Base-by-base conservation (phyloP, 1,284 basidiomycete species). In the Filobasidium uniguttulatum region DNA sequence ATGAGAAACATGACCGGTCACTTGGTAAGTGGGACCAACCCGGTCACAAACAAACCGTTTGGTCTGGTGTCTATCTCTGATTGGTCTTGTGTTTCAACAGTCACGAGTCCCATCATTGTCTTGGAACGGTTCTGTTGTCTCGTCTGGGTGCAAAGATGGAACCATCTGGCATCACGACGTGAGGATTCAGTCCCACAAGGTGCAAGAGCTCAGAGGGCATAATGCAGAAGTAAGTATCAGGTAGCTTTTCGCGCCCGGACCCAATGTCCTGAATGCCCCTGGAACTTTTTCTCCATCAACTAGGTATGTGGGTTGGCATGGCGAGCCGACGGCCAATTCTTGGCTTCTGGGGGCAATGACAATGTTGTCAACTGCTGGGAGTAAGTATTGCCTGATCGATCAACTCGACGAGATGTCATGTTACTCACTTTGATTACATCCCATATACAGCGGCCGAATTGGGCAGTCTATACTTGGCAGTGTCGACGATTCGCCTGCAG, bases 341-440 rank as follows among this genome's bases (percentile, higher is more conserved):
- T 96, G 26, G 91, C 90, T 0, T 87, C 83, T 58, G 90, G 91
- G 5, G 89, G 88, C 0, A 94, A 96, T 65, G 91, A 96, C 67
- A 94, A 96, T 58, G 85, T 93, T 15, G 88, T 96, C 50, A 93
- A 94, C 64, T 83, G 93, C 48, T 96, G 90, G 91, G 91, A 96
- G 66, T 69, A 58, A 62, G 67, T 67, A 17, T 12, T 30, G 1
- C 6, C 23, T n/a, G 29, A 5, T 36, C 20, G 14, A 30, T 28
- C 9, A 12, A 20, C 26, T 30, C 8, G 14, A 28, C 35, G 7
- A 19, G 28, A 7, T 10, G 14, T 5, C 14, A 17, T 4, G n/a
- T n/a, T 33, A 9, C 9, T 33, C 10, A 9, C 1, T 22, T 29
- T 30, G 52, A n/a, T n/a, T n/a, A n/a, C n/a, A n/a, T 55, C 48